Base-by-base conservation (phyloP, 2,329 filamentous ascomycete genomes). In the Pseudonectria foliicola region DNA sequence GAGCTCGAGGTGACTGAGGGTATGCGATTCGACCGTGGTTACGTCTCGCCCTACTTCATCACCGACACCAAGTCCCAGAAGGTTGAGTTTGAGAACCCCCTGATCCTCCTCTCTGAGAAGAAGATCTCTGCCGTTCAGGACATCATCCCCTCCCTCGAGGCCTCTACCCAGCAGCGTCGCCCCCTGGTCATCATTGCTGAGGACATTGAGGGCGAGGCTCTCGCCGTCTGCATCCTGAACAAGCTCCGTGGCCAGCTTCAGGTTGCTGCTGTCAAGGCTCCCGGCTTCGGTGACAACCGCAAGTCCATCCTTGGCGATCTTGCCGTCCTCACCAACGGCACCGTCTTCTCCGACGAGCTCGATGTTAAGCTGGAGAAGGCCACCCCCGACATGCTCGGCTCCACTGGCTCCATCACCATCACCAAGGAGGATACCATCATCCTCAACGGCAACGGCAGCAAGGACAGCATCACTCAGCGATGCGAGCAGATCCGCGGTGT, bases 361-460 rank as follows among this genome's bases (percentile, higher is more conserved):
- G 92, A 96, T 59, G 81, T 96, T 66, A 98, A 98, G 80, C 85
- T 98, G 37, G 92, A 98, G 74, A 98, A 96, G 81, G 83, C 86
- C 43, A 96, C 89, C 31, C 74, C 84, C 43, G 92, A 96, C 53
- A 85, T 95, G 82, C 86, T 98, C 59, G 92, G 92, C 52, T 92
- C 87, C 40, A 96, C 92, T 51, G 92, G 92, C 47, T 92, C 89
- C 57, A 95, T 98, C 72, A 96, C 92, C 64, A 96, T 98, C 70
- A 98, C 92, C 64, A 98, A 98, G 79, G 92, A 98, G 72, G 92
- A 98, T 68, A 98, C 92, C 54, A 95, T 98, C 65, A 81, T 98
- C 60, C 80, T 98, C 45, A 98, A 98, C 67, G 92, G 92, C 38
- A 88, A 95, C 58, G 92, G 92, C 47, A 83, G 72, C 81, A 95